A percentile compares a stretch with the other conserved stretches of the same genome.
phyloP scores from a whole-genome alignment of 1,139 yeast species.

The Meyerozyma smithsonii region DNA sequence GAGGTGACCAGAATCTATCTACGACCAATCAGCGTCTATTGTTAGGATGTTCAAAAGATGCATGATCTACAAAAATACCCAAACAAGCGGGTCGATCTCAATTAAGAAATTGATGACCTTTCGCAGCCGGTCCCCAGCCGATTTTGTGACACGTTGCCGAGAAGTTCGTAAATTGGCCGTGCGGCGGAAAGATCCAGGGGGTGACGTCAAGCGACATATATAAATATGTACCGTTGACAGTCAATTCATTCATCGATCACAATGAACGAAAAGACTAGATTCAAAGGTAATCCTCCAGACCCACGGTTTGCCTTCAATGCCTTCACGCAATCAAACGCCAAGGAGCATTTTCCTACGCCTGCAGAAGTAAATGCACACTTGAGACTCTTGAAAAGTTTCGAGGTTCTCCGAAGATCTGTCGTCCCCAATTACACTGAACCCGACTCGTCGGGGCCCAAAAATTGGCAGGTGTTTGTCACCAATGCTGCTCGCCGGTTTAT shows the following conservation, averaged over 20 bases:
- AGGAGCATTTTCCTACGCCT: constrained; percentile 7
- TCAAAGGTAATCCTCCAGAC: not conserved
- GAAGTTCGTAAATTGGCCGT: not conserved
- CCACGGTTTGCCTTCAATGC: not conserved
- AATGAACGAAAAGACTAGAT: not conserved
- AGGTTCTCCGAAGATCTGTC: constrained; percentile 17
- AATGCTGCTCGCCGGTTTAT: constrained; percentile 28
- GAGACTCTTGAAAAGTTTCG: constrained; percentile 27
- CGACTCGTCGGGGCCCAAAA: constrained; percentile 8
- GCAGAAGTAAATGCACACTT: constrained; percentile 22
- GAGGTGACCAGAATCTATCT: not conserved
- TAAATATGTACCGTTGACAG: not conserved
- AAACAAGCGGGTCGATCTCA: not conserved
- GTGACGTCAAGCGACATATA: not conserved
- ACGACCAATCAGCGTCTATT: not conserved
- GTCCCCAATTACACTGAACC: constrained; percentile 5
- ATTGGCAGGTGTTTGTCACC: constrained; percentile 28
- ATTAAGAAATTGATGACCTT: not conserved
- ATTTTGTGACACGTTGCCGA: not conserved
- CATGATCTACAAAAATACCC: not conserved
- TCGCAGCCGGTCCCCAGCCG: not conserved
- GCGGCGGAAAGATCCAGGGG: not conserved
- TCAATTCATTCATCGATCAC: not conserved
- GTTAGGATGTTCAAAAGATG: not conserved
- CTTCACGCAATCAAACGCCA: not conserved